Evolutionary conservation across 1,284 basidiomycete species (phyloP).

Genomic region (Austropuccinia psidii): DNA sequence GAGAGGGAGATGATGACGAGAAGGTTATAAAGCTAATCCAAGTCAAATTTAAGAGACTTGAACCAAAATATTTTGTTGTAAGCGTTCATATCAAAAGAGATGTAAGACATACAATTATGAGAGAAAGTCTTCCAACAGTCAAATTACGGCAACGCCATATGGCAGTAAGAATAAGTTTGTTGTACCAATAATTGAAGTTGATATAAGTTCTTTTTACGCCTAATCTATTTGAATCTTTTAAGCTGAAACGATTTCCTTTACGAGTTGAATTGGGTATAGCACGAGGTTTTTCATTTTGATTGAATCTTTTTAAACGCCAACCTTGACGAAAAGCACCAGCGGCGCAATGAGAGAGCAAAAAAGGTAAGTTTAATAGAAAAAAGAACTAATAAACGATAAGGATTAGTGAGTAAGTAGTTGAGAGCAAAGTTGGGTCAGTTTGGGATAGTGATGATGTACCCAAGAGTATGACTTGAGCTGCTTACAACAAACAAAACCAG

Average conservation of each 20-base stretch:
- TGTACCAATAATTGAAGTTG: conserved; percentile 14
- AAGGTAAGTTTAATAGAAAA: conserved; percentile 1
- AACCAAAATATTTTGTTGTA: too few relatives aligned
- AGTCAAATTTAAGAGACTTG: not conserved
- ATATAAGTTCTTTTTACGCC: not conserved
- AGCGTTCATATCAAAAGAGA: too few relatives aligned
- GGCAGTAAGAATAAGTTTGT: conserved; percentile 1
- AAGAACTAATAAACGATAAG: too few relatives aligned
- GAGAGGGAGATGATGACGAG: not conserved
- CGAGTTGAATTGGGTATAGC: not conserved
- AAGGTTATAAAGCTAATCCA: not conserved
- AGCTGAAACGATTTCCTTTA: not conserved
- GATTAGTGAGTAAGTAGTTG: too few relatives aligned
- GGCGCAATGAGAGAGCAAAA: not conserved
- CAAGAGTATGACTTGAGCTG: too few relatives aligned
- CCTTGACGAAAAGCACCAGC: conserved; percentile 9
- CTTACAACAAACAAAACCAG: too few relatives aligned
- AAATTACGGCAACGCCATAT: not conserved
- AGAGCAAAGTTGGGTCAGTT: too few relatives aligned
- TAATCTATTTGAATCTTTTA: not conserved
- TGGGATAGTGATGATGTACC: too few relatives aligned
- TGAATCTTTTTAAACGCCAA: conserved; percentile 8
- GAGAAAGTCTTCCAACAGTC: conserved; percentile 10
- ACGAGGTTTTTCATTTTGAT: not conserved
- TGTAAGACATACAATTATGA: not conserved